Evolutionary conservation across 1,284 basidiomycete species (phyloP).

Genomic region (Ustilago sp.): DNA sequence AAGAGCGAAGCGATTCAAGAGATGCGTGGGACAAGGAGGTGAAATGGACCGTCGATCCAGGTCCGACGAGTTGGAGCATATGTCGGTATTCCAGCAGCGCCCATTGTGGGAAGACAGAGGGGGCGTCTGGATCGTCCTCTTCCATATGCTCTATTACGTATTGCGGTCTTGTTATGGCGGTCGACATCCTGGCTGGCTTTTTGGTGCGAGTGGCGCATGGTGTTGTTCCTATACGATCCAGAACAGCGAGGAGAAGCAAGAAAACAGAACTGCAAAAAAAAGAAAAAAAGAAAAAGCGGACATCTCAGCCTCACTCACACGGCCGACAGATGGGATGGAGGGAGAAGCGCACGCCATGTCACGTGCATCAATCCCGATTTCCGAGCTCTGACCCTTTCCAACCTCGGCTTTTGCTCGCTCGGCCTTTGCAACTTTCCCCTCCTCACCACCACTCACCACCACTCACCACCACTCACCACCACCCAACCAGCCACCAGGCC

Average conservation of each 20-base stretch:
- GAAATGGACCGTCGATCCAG: constrained; percentile 79
- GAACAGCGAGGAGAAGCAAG: not conserved
- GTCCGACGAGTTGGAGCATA: constrained; percentile 83
- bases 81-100: constrained; percentile 74
- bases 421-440: not conserved
- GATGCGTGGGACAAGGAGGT: constrained; percentile 83
- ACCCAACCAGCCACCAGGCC: not conserved
- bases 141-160: constrained; percentile 70
- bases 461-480: not conserved
- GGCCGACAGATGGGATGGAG: no score
- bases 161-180: constrained; percentile 44
- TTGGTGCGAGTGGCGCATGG: not conserved
- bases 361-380: constrained; percentile 23
- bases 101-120: constrained; percentile 64
- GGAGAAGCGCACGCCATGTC: no score
- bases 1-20: constrained; percentile 73
- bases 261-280: not conserved
- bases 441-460: not conserved
- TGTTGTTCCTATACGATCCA: not conserved
- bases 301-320: not conserved
- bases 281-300: constrained; percentile 5
- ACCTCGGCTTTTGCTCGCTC: not conserved
- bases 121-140: constrained; percentile 64
- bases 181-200: not conserved
- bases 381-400: constrained; percentile 11